Evolutionary conservation across 305 asterid species (phyloP).

Genomic region (Fraxinus ornus): DNA sequence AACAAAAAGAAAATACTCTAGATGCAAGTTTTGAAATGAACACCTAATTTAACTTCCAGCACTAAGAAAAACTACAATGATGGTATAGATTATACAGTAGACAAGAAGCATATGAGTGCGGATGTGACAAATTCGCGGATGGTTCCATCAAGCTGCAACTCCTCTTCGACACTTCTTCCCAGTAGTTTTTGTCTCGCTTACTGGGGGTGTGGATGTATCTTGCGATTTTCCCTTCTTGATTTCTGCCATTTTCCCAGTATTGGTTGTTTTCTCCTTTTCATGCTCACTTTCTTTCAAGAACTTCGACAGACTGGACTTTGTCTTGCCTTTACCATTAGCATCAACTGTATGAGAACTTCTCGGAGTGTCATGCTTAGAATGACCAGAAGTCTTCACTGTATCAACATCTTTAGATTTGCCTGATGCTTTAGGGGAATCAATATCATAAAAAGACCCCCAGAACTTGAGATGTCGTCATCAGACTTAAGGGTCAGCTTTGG

Average conservation of each 20-base stretch:
- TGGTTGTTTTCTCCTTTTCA: constrained; percentile 40
- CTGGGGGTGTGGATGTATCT: constrained; percentile 44
- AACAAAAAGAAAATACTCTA: constrained; percentile 1
- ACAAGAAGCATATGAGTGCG: background rate
- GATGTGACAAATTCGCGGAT: background rate
- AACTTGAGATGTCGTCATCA: constrained; percentile 37
- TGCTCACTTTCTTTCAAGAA: constrained; percentile 43
- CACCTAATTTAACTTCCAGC: constrained; percentile 30
- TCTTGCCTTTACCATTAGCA: constrained; percentile 26
- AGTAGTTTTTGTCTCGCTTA: constrained; percentile 43
- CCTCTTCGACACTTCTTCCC: constrained; percentile 65
- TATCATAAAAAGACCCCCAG: constrained; percentile 44
- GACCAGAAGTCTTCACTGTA: constrained; percentile 45
- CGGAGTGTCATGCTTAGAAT: constrained; percentile 44
- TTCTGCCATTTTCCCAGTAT: constrained; percentile 38
- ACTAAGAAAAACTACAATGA: constrained; percentile 20
- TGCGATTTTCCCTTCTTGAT: constrained; percentile 45
- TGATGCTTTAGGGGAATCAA: constrained; percentile 39
- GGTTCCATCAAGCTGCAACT: background rate
- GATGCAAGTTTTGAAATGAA: constrained; percentile 1
- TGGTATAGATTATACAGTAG: constrained; percentile 11
- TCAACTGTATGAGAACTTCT: background rate
- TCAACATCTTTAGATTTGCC: constrained; percentile 14
- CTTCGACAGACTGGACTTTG: constrained; percentile 58
- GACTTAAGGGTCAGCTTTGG: constrained; percentile 42